These are phyloP conservation scores for Penicillium longicatenatum DNA, from an alignment of 495 filamentous ascomycete species.

Conservation along the genomic window DNA sequence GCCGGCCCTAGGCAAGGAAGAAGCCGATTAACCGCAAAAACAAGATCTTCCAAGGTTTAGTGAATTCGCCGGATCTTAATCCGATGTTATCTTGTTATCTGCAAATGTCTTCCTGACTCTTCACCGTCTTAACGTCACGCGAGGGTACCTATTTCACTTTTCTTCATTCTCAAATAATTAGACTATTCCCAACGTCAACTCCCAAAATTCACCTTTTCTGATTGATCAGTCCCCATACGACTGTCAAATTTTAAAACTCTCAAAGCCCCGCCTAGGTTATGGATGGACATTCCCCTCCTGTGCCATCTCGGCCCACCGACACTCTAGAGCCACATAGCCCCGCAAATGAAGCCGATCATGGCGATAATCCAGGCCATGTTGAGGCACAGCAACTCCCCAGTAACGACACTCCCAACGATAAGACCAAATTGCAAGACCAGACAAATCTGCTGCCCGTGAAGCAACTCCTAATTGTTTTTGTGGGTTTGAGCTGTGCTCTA, in stretches of 20 bases:
- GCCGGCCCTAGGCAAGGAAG: neutral
- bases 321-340: neutral
- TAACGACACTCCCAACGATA: slow-evolving; percentile 1
- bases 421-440: slow-evolving; percentile 8
- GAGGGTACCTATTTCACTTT: neutral
- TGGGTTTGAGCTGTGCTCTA: slow-evolving; percentile 9
- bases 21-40: slow-evolving; percentile 3
- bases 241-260: neutral
- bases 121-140: neutral
- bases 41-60: neutral
- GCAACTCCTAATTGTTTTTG: slow-evolving; percentile 7
- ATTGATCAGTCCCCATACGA: neutral
- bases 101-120: neutral
- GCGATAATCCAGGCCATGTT: neutral
- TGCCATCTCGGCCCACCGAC: neutral
- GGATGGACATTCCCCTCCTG: neutral
- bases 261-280: neutral
- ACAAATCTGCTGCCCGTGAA: slow-evolving; percentile 6
- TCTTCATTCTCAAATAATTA: neutral
- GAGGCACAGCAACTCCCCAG: neutral
- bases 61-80: slow-evolving; percentile 1
- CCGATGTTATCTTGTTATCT: slow-evolving; percentile 1
- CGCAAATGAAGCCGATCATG: neutral
- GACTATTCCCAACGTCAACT: neutral
- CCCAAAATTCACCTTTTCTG: neutral